Base-by-base conservation (phyloP, 1,284 basidiomycete genomes). In the Inonotus hispidus region DNA sequence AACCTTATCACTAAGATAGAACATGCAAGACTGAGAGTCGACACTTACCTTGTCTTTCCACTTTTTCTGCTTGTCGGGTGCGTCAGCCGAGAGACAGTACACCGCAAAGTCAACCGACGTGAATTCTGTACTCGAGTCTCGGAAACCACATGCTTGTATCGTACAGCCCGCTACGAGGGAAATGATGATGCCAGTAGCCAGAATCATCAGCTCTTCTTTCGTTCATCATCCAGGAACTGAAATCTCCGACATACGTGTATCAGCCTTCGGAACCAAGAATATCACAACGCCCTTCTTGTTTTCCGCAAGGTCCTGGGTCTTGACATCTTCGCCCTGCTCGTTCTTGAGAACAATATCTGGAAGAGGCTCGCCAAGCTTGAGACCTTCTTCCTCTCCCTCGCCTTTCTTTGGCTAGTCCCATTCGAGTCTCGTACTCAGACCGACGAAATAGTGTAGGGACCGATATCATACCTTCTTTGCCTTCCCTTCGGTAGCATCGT, bases 21-120 rank as follows among this genome's bases (percentile, higher is more conserved):
- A 49, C 25, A 8, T 49, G 23, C 14, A 19, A 29, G 23, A 27
- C 3, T 23, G 0, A 4, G 47, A 21, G 66, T 62, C 69, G 5
- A 43, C 41, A 64, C 78, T 60, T 60, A 86, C 93, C 82, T 90
- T 91, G 54, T 84, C 81, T 73, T 95, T 90, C 83, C 92, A 95
- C 71, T 88, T 90, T 63, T 74, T 79, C 73, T 95, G 92, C 2
- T 90, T 87, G 5, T 79, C 70, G 0, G 92, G 83, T n/a, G 82
- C 78, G 73, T 97, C 95, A 23, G 87, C 87, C 68, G 91, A 94
- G 63, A 98, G 74, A 63, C 94, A 94, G 72, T 92, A 95, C 45
- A 97, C 87, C 46, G 81, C 80, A 74, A 87, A 97, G 52, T 85
- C 80, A 58, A 81, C 70, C 4, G 81, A 76, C 2, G 80, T 77